Conservation (phyloP, 208 protist species). For the Vickermania ingenoplastis region DNA sequence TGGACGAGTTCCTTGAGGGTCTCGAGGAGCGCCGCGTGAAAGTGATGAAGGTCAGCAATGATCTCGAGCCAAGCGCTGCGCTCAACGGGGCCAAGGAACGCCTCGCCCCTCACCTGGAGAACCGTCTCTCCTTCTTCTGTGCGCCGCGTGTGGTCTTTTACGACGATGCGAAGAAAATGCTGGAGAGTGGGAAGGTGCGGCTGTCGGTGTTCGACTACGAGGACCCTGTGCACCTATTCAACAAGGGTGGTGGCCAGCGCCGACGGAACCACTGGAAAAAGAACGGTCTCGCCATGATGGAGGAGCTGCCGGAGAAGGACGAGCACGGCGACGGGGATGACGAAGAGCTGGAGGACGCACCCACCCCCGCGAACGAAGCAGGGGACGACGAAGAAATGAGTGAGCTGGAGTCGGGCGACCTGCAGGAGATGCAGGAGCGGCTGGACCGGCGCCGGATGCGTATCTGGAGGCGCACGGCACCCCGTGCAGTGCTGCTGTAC, state of each 20-base stretch:
- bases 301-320: neutral
- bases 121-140: conserved; percentile 77
- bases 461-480: conserved; percentile 17
- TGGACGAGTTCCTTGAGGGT: conserved; percentile 54
- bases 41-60: conserved; percentile 44
- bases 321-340: conserved; percentile 3
- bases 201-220: conserved; percentile 52
- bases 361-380: conserved; percentile 12
- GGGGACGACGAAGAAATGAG: conserved; percentile 54
- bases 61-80: conserved; percentile 42
- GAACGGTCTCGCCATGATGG: conserved; percentile 9
- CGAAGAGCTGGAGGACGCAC: neutral
- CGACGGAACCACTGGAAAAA: conserved; percentile 42
- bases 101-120: conserved; percentile 37
- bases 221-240: conserved; percentile 60
- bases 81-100: conserved; percentile 27
- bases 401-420: conserved; percentile 57
- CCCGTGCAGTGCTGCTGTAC: conserved; percentile 42
- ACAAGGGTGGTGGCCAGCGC: conserved; percentile 29
- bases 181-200: conserved; percentile 27
- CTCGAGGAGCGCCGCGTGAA: conserved; percentile 50
- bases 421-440: conserved; percentile 54
- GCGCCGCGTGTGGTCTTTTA: conserved; percentile 48
- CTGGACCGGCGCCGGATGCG: conserved; percentile 19
- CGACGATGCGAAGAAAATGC: conserved; percentile 34